These are phyloP conservation scores for Echites panduratus DNA, from an alignment of 257 asterid species.

Conservation along the genomic window DNA sequence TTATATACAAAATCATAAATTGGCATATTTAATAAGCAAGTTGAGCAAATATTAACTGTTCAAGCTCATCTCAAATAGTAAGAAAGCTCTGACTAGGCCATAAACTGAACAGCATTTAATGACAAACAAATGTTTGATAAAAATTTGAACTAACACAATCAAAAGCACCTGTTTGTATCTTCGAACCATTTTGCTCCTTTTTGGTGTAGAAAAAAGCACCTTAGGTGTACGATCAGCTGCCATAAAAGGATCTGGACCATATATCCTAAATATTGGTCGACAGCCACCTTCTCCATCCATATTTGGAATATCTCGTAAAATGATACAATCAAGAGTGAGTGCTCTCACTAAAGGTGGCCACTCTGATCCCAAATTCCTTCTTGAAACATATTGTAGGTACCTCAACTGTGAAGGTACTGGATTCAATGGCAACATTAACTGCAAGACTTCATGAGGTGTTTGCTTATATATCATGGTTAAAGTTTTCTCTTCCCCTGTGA, in stretches of 20 bases:
- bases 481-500: conserved; percentile 48
- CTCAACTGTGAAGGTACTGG: conserved; percentile 72
- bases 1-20: no score
- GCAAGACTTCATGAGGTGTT: conserved; percentile 45
- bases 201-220: conserved; percentile 44
- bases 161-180: conserved; percentile 47
- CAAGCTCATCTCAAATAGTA: not conserved
- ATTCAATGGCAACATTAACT: conserved; percentile 39
- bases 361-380: conserved; percentile 41
- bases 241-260: conserved; percentile 54
- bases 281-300: conserved; percentile 49
- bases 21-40: not conserved
- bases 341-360: conserved; percentile 59
- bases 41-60: not conserved
- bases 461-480: conserved; percentile 64
- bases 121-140: not conserved
- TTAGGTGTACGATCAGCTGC: conserved; percentile 46
- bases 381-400: conserved; percentile 58
- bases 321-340: conserved; percentile 45
- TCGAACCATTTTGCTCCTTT: conserved; percentile 25
- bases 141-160: not conserved
- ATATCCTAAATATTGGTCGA: conserved; percentile 50
- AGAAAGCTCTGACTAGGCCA: not conserved
- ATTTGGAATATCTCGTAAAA: conserved; percentile 43
- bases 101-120: not conserved